These are phyloP conservation scores for Trichoderma sp. DNA, from an alignment of 2,329 filamentous ascomycete genomes.

Conservation along the genomic window DNA sequence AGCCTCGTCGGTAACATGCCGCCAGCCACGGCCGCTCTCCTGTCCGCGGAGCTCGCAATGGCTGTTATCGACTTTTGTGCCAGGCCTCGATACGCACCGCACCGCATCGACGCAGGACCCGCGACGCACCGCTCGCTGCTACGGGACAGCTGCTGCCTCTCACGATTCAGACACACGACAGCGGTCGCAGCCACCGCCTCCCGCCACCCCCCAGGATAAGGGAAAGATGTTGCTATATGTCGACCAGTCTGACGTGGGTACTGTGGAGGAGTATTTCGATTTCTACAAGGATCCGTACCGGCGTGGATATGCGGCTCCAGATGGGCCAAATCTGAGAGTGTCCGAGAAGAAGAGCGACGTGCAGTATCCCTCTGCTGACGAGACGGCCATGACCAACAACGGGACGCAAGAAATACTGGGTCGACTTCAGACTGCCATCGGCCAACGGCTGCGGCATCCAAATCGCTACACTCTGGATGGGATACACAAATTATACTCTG, in stretches of 20 bases:
- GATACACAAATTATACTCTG: conserved; percentile 53
- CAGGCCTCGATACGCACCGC: conserved; percentile 31
- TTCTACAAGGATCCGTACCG: conserved; percentile 56
- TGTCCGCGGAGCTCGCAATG: conserved; percentile 42
- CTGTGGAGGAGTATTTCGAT: conserved; percentile 56
- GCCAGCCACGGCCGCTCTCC: conserved; percentile 25
- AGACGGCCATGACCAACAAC: conserved; percentile 41
- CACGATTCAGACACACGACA: conserved; percentile 27
- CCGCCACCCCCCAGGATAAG: conserved; percentile 32
- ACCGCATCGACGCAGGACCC: conserved; percentile 7
- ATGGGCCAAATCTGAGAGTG: conserved; percentile 51
- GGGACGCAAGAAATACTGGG: conserved; percentile 40
- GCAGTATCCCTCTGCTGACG: conserved; percentile 47
- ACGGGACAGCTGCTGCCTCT: conserved; percentile 34
- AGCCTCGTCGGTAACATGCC: conserved; percentile 15
- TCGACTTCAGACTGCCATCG: conserved; percentile 46
- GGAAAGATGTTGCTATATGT: conserved; percentile 57
- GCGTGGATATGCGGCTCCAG: conserved; percentile 54
- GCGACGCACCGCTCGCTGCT: conserved; percentile 28
- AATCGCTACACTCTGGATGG: conserved; percentile 43
- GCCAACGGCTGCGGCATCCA: conserved; percentile 46
- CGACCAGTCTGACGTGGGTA: conserved; percentile 49
- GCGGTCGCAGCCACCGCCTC: conserved; percentile 23
- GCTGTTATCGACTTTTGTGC: conserved; percentile 46
- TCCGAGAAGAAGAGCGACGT: conserved; percentile 54